phyloP scores from a whole-genome alignment of 139 green algal species.

The Chlorella ohadii region DNA sequence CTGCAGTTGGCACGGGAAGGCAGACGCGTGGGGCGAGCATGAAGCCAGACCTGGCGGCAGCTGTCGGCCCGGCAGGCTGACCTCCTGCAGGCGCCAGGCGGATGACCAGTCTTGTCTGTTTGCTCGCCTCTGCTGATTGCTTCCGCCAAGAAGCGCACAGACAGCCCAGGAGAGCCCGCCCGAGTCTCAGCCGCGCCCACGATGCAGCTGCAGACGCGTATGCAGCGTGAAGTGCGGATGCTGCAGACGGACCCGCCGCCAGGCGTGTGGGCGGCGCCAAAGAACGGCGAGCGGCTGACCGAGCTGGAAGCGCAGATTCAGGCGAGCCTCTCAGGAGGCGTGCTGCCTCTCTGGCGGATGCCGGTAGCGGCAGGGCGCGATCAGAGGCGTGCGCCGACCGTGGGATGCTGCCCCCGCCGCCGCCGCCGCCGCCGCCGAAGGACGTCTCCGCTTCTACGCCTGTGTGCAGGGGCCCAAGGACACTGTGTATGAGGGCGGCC shows the following conservation, averaged over 20 bases:
- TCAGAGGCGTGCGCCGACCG: neutral
- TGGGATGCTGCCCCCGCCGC: neutral
- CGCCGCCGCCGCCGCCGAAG: neutral
- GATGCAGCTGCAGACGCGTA: neutral
- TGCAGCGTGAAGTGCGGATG: constrained; percentile 54
- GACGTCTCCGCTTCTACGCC: neutral
- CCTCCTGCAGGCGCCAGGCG: neutral
- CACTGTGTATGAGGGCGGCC: constrained; percentile 61
- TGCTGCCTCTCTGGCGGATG: neutral
- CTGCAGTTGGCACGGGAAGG: no score
- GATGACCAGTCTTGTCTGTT: no score
- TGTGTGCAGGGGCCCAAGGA: constrained; percentile 45
- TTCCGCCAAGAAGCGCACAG: neutral
- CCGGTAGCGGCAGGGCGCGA: no score
- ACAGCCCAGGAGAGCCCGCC: no score
- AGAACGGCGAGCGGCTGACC: constrained; percentile 34
- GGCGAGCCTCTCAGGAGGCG: neutral
- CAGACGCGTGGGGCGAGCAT: no score
- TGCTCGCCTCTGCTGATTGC: no score
- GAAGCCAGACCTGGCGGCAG: neutral
- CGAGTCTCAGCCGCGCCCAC: neutral
- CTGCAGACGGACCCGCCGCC: constrained; percentile 53
- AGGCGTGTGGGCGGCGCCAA: constrained; percentile 48
- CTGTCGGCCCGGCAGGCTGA: no score
- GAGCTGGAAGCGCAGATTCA: constrained; percentile 46